Percentiles rank a stretch among this genome's conserved stretches.
Conservation (phyloP, 208 protist species). For the Eutreptiella sp. region DNA sequence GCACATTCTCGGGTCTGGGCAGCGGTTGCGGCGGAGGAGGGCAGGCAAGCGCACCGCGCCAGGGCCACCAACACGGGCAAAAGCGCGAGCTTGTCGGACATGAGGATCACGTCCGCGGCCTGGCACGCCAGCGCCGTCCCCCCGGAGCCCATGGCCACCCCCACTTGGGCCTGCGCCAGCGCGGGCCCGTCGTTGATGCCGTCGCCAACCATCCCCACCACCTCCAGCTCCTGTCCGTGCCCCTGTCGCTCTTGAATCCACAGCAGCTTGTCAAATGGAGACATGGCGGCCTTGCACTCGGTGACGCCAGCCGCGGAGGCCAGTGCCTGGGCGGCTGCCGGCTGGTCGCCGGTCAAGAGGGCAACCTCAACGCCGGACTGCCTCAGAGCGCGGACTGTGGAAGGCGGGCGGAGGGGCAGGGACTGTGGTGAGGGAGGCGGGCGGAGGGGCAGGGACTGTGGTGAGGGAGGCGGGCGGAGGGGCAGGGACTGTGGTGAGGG, state of each 20-base stretch:
- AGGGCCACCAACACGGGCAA: too few species aligned
- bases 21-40: too few species aligned
- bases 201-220: conserved; percentile 67
- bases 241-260: too few species aligned
- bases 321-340: neutral
- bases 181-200: conserved; percentile 74
- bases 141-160: conserved; percentile 66
- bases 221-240: neutral
- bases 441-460: too few species aligned
- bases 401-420: too few species aligned
- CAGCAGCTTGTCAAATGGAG: conserved; percentile 8
- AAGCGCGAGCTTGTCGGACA: conserved; percentile 41
- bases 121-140: conserved; percentile 71
- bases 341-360: neutral
- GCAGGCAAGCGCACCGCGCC: too few species aligned
- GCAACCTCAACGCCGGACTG: neutral
- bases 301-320: neutral
- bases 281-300: neutral
- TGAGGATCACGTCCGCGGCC: conserved; percentile 62
- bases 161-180: conserved; percentile 64
- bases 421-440: too few species aligned
- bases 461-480: too few species aligned
- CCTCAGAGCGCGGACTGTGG: too few species aligned
- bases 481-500: too few species aligned
- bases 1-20: too few species aligned